A percentile compares a stretch with the other conserved stretches of the same genome.
Evolutionary conservation across 2,329 filamentous ascomycete genomes (phyloP).

Genomic region (Hypoxylon sp.): DNA sequence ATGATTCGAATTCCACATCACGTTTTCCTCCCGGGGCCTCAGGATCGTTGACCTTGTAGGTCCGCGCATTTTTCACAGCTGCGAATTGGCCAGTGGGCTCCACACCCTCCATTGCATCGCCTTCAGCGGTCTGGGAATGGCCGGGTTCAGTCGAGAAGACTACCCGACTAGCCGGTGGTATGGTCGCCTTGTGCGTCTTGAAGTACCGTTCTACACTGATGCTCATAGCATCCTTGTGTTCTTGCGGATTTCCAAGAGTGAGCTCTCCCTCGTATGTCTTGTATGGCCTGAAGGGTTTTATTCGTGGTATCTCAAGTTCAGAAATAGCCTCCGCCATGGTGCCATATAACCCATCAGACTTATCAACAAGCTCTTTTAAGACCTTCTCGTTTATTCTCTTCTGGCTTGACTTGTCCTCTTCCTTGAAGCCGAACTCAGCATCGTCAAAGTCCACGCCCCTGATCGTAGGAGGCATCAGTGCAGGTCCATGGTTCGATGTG

Average conservation of each 20-base stretch:
- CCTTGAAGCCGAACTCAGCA: slow-evolving; percentile 87
- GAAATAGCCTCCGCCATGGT: slow-evolving; percentile 88
- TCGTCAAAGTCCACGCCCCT: slow-evolving; percentile 96
- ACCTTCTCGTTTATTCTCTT: slow-evolving; percentile 84
- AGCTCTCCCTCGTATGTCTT: slow-evolving; percentile 84
- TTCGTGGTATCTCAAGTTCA: slow-evolving; percentile 80
- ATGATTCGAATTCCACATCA: slow-evolving; percentile 83
- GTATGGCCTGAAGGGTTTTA: slow-evolving; percentile 82
- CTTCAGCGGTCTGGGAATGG: slow-evolving; percentile 63
- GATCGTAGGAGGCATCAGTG: slow-evolving; percentile 34
- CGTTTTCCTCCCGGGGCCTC: slow-evolving; percentile 81
- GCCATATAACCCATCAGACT: slow-evolving; percentile 80
- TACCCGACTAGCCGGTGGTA: slow-evolving; percentile 83
- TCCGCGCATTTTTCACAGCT: slow-evolving; percentile 80
- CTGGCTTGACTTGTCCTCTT: slow-evolving; percentile 80
- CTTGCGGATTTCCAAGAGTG: slow-evolving; percentile 81
- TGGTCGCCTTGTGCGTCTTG: slow-evolving; percentile 81
- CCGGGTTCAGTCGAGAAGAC: slow-evolving; percentile 66
- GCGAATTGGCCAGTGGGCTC: slow-evolving; percentile 67
- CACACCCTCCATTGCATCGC: slow-evolving; percentile 63
- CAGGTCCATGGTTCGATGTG: no score
- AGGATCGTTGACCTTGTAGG: slow-evolving; percentile 84
- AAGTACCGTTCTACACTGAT: slow-evolving; percentile 95
- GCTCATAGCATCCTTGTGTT: slow-evolving; percentile 79
- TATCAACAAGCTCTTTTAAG: slow-evolving; percentile 73